Conservation (phyloP, 2,329 filamentous ascomycete genomes). For the Kalaharituber pfeilii region DNA sequence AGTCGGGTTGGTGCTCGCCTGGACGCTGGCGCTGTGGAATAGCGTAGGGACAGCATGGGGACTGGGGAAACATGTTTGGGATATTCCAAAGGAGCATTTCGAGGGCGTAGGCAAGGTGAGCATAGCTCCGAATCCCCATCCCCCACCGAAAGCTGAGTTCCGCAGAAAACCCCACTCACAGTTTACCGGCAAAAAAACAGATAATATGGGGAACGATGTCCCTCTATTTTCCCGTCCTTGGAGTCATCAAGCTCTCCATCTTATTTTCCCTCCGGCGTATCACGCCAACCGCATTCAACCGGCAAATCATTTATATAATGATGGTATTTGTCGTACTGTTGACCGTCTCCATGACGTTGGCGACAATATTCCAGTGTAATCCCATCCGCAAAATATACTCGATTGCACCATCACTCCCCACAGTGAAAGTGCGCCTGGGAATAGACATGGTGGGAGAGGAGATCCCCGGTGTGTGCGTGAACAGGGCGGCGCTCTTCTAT, state of each 20-base stretch:
- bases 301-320: constrained; percentile 24
- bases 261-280: constrained; percentile 29
- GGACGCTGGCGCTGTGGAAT: not conserved
- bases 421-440: not conserved
- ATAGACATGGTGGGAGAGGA: not conserved
- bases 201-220: not conserved
- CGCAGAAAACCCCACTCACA: too few species aligned
- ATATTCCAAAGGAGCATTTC: not conserved
- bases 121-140: too few species aligned
- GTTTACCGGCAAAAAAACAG: too few species aligned
- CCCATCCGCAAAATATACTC: constrained; percentile 24
- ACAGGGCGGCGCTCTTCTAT: not conserved
- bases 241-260: constrained; percentile 30
- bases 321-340: constrained; percentile 25
- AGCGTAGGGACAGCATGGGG: not conserved
- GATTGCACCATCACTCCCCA: not conserved
- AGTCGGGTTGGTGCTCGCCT: constrained; percentile 28
- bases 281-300: constrained; percentile 23
- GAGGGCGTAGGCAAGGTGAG: not conserved
- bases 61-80: not conserved
- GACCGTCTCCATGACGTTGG: constrained; percentile 27
- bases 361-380: constrained; percentile 29
- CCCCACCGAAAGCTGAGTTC: too few species aligned
- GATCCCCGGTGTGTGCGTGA: not conserved
- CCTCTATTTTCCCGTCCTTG: constrained; percentile 29